Base-by-base conservation (phyloP, 2,329 filamentous ascomycete genomes). In the Massarina eburnea region DNA sequence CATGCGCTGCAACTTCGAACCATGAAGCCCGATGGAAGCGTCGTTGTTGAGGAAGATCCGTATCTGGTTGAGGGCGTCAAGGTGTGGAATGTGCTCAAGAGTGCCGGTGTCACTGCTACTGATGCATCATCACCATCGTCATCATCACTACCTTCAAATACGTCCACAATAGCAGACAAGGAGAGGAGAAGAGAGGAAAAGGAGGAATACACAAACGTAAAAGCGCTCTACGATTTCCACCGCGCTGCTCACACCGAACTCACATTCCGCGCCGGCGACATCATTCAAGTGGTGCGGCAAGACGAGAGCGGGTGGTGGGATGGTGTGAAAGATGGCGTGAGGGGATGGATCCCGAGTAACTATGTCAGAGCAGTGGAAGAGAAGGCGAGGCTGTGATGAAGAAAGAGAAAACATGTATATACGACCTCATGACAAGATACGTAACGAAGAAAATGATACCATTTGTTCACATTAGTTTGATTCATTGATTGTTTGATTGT, bases 11-110 rank as follows among this genome's bases (percentile, higher is more conserved):
- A 74, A 34, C 61, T 80, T 44, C 64, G 77, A 43, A 72, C 71
- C 32, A 51, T 81, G 44, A 74, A 68, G 43, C 54, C 56, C 0
- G 70, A 79, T 61, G 79, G 79, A 0, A 58, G 45, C 9, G 70
- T 80, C 5, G 71, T 71, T 40, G 64, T 77, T 41, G 74, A 75
- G 64, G 55, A 67, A 10, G 80, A 82, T 59, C 60, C 55, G 38
- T 46, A 67, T 43, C 76, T 77, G 68, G 71, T 76, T 3, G 69
- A 76, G 32, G 77, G 76, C 0, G 46, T 80, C 17, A 55, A 62
- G 37, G 67, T 79, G 2, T 82, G 80, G 79, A 61, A 73, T 36
- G 52, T 62, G 0, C 49, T 77, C 46, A 59, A 57, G 45, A 49
- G 46, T 17, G 59, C 51, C 4, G 58, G 61, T 18, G 49, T 44